phyloP scores from a whole-genome alignment of 305 asterid genomes.

The Euphrasia arctica region DNA sequence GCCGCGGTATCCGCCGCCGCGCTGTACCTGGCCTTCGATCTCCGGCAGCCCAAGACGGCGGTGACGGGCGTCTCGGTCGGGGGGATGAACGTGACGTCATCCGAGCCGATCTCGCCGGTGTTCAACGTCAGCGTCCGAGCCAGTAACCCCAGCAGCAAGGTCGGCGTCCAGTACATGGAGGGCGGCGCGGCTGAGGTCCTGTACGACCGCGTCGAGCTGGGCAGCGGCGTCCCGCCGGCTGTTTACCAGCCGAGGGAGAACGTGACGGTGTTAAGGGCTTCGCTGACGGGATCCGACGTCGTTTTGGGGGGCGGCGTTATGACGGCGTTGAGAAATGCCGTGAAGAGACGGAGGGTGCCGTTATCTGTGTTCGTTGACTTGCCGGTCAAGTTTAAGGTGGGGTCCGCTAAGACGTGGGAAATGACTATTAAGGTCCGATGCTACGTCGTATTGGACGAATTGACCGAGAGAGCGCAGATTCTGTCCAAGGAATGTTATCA shows the following conservation, averaged over 20 bases:
- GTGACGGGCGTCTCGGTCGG: constrained; percentile 29
- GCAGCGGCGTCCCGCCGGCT: constrained; percentile 40
- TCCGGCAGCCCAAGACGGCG: constrained; percentile 44
- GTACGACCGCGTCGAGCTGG: constrained; percentile 28
- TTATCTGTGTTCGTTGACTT: constrained; percentile 37
- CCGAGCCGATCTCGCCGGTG: constrained; percentile 36
- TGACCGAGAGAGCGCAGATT: constrained; percentile 40
- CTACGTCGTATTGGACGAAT: constrained; percentile 43
- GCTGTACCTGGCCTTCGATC: constrained; percentile 48
- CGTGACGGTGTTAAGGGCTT: constrained; percentile 38
- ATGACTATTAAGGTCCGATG: constrained; percentile 44
- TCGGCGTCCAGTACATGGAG: constrained; percentile 39
- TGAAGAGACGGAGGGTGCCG: constrained; percentile 35
- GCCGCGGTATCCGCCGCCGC: constrained; percentile 47
- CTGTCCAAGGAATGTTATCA: constrained; percentile 43
- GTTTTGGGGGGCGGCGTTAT: constrained; percentile 32
- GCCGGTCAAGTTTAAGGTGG: constrained; percentile 52
- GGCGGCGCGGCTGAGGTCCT: constrained; percentile 35
- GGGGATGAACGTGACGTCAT: constrained; percentile 46
- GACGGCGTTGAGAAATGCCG: constrained; percentile 30
- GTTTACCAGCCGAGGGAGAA: constrained; percentile 52
- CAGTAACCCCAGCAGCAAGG: constrained; percentile 44
- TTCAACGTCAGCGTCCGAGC: constrained; percentile 49
- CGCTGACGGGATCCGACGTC: constrained; percentile 37
- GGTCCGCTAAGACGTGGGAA: constrained; percentile 52